phyloP scores from a whole-genome alignment of 2,329 filamentous ascomycete genomes.

The Sporothrix inflata region DNA sequence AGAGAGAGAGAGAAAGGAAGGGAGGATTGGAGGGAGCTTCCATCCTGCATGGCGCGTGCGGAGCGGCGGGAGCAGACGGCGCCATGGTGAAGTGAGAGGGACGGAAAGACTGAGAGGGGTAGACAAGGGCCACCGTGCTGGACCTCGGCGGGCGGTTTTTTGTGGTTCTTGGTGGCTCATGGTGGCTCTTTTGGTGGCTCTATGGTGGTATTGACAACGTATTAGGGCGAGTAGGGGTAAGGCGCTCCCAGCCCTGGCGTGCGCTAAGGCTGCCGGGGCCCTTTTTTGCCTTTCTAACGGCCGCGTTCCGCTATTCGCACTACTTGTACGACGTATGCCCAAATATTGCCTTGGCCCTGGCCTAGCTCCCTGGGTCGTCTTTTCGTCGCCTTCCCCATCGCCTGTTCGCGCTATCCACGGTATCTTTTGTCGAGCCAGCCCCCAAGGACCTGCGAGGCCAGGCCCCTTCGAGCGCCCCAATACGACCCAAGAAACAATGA shows the following conservation, averaged over 20 bases:
- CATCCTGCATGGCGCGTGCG: constrained; percentile 11
- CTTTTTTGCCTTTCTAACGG: constrained; percentile 15
- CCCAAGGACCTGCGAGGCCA: not conserved
- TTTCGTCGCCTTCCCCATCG: not conserved
- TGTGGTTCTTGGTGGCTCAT: not conserved
- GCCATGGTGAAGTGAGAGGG: constrained; percentile 6
- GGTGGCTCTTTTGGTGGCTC: not conserved
- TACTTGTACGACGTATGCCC: too few species aligned
- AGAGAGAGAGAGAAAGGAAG: not conserved
- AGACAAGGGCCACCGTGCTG: not conserved
- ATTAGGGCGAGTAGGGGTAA: not conserved
- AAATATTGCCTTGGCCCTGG: not conserved
- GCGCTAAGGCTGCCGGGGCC: not conserved
- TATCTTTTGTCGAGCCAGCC: not conserved
- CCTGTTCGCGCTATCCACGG: constrained; percentile 6
- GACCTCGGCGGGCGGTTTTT: constrained; percentile 4
- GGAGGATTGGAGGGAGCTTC: not conserved
- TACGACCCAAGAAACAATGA: constrained; percentile 7
- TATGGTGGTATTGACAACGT: not conserved
- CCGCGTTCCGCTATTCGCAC: constrained; percentile 17
- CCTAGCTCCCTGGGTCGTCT: not conserved
- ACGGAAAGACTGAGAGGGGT: not conserved
- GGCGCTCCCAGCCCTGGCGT: constrained; percentile 4
- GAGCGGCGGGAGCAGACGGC: constrained; percentile 18
- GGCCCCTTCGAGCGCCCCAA: not conserved